These are phyloP conservation scores for Metarhizium brunneum DNA, from an alignment of 2,329 filamentous ascomycete species.

Conservation along the genomic window DNA sequence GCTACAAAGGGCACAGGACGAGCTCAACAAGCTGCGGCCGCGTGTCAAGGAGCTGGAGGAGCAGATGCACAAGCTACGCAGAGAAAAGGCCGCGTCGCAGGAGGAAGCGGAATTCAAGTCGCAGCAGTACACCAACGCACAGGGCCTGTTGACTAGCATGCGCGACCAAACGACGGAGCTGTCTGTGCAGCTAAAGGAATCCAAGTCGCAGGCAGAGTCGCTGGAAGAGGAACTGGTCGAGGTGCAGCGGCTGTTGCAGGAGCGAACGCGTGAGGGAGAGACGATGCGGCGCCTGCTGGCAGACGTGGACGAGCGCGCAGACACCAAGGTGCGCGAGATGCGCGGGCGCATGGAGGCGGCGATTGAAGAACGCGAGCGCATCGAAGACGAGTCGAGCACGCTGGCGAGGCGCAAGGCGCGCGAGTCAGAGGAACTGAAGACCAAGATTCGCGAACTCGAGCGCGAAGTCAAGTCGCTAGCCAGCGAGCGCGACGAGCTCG, in stretches of 20 bases:
- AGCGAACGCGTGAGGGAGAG: constrained; percentile 85
- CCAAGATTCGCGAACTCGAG: constrained; percentile 72
- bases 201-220: constrained; percentile 69
- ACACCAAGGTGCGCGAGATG: constrained; percentile 79
- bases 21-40: constrained; percentile 57
- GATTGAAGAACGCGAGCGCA: constrained; percentile 85
- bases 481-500: constrained; percentile 71
- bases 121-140: constrained; percentile 76
- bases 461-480: constrained; percentile 60
- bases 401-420: constrained; percentile 66
- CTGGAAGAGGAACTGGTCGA: constrained; percentile 89
- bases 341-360: constrained; percentile 79
- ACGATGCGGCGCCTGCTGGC: constrained; percentile 85
- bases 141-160: constrained; percentile 83
- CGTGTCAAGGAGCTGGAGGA: constrained; percentile 62
- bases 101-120: constrained; percentile 80
- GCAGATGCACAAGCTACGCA: constrained; percentile 56
- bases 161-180: constrained; percentile 86
- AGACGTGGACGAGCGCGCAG: constrained; percentile 76
- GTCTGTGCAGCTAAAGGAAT: constrained; percentile 84
- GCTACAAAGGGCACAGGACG: constrained; percentile 61
- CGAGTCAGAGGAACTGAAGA: constrained; percentile 79
- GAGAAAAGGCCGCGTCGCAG: constrained; percentile 57
- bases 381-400: constrained; percentile 81
- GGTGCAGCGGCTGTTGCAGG: constrained; percentile 73